Percentiles rank a stretch among this genome's conserved stretches.
Conservation (phyloP, 2,329 filamentous ascomycete genomes). For the Apiospora kogelbergensis region DNA sequence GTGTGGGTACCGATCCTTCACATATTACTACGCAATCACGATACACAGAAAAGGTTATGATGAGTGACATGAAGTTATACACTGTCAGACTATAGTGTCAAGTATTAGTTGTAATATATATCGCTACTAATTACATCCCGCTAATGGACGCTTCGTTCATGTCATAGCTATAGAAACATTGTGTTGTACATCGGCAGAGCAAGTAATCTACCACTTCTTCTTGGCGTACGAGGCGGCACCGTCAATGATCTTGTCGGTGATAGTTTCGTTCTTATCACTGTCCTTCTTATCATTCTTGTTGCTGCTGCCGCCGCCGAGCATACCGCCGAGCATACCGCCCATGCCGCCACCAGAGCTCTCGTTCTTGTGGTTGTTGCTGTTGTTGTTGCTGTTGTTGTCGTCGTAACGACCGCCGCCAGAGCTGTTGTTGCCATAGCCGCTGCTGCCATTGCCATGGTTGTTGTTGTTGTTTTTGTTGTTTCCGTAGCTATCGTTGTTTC, state of each 20-base stretch:
- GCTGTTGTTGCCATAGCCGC: not conserved
- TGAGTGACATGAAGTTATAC: not conserved
- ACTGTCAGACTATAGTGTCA: not conserved
- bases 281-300: not conserved
- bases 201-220: conserved; percentile 9
- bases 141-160: not conserved
- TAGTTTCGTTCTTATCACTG: not conserved
- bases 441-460: not conserved
- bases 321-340: not conserved
- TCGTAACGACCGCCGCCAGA: not conserved
- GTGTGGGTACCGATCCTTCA: too few relatives aligned
- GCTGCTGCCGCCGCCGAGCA: conserved; percentile 1
- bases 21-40: too few relatives aligned
- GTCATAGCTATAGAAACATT: not conserved
- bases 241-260: conserved; percentile 12
- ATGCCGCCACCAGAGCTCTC: not conserved
- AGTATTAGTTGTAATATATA: not conserved
- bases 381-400: not conserved
- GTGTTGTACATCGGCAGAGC: not conserved
- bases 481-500: not conserved
- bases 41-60: too few relatives aligned
- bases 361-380: not conserved
- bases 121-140: not conserved
- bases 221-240: conserved; percentile 10
- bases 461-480: not conserved